phyloP scores from a whole-genome alignment of 1,139 yeast species.

The Saccharomyces pastorianus region DNA sequence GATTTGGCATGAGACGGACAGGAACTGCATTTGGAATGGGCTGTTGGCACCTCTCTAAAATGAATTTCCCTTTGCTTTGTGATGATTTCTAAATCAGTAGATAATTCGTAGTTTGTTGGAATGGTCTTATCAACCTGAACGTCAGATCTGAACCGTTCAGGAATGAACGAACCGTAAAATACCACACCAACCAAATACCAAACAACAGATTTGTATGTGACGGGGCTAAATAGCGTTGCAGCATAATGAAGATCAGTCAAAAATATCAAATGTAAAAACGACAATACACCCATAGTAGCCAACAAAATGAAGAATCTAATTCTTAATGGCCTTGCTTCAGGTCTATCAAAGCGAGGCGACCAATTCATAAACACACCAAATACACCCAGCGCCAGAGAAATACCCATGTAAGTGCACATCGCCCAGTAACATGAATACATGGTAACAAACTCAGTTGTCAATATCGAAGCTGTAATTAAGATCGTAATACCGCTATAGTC shows the following conservation, averaged over 20 bases:
- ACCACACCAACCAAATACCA: conserved; percentile 80
- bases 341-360: conserved; percentile 82
- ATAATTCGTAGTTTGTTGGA: conserved; percentile 31
- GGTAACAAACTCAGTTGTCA: conserved; percentile 77
- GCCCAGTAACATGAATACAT: conserved; percentile 38
- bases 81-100: conserved; percentile 26
- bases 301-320: conserved; percentile 77
- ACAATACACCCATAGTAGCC: conserved; percentile 64
- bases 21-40: conserved; percentile 7
- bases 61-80: conserved; percentile 37
- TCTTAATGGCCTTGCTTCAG: conserved; percentile 72
- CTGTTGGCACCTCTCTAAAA: conserved; percentile 44
- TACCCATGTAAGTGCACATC: conserved; percentile 42
- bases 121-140: conserved; percentile 31
- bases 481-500: conserved; percentile 94
- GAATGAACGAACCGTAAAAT: conserved; percentile 80
- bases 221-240: conserved; percentile 27
- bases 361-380: conserved; percentile 77
- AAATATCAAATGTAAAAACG: conserved; percentile 50
- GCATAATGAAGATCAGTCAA: conserved; percentile 52
- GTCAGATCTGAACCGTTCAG: conserved; percentile 81
- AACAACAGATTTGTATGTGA: conserved; percentile 35
- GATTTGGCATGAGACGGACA: conserved; percentile 30
- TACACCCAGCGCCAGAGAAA: conserved; percentile 60
- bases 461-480: conserved; percentile 80